A percentile compares a stretch with the other conserved stretches of the same genome.
These are phyloP conservation scores for Fonsecaea erecta DNA, from an alignment of 2,329 filamentous ascomycete genomes.

Conservation along the genomic window DNA sequence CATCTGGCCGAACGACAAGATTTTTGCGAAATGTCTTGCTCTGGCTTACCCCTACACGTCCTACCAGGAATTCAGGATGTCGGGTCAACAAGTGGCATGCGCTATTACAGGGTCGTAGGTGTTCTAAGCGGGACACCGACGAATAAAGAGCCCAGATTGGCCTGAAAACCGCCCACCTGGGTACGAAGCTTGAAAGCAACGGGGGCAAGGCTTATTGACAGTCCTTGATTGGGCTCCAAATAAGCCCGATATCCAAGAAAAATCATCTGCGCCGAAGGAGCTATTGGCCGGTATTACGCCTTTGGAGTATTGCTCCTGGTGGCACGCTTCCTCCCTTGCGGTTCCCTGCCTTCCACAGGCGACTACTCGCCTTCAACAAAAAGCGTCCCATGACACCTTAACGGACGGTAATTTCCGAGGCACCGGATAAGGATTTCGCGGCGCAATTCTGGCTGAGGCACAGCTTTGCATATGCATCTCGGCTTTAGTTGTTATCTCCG, in stretches of 20 bases:
- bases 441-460: neutral
- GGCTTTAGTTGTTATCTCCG: neutral
- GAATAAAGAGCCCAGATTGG: neutral
- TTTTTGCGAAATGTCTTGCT: neutral
- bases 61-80: neutral
- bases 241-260: neutral
- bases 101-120: neutral
- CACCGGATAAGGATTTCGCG: neutral
- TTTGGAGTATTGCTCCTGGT: neutral
- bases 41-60: neutral
- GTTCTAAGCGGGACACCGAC: neutral
- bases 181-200: neutral
- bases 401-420: neutral
- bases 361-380: neutral
- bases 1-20: neutral
- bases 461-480: neutral
- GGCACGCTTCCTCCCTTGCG: neutral
- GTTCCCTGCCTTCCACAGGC: neutral
- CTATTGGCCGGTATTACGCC: neutral
- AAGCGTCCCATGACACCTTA: neutral
- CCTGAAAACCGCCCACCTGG: neutral
- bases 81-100: neutral
- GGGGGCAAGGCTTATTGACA: neutral
- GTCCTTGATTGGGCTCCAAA: neutral
- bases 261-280: neutral